phyloP scores from a whole-genome alignment of 129 eudicot species.

The Flaveria trinervia region DNA sequence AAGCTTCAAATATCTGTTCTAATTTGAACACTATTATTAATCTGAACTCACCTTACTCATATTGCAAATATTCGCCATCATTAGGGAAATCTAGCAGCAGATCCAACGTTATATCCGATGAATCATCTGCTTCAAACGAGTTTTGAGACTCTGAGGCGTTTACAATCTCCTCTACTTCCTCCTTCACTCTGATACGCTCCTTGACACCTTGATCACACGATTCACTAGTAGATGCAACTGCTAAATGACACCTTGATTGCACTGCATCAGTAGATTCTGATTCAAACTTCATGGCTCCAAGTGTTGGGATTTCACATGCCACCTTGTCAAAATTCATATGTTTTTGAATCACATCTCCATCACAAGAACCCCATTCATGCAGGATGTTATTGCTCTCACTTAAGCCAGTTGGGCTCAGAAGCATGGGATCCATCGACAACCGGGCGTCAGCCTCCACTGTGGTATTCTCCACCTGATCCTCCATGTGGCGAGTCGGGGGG shows the following conservation, averaged over 20 bases:
- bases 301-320: conserved; percentile 19
- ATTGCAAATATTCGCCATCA: conserved; percentile 48
- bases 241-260: conserved; percentile 28
- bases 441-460: conserved; percentile 35
- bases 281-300: conserved; percentile 35
- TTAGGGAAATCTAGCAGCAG: conserved; percentile 63
- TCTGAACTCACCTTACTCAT: conserved; percentile 32
- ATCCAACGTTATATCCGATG: conserved; percentile 55
- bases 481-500: conserved; percentile 41
- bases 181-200: conserved; percentile 32
- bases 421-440: conserved; percentile 39
- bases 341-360: conserved; percentile 56
- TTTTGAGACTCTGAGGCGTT: conserved; percentile 44
- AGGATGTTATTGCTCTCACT: conserved; percentile 45
- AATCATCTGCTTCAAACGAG: conserved; percentile 47
- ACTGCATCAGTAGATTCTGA: conserved; percentile 35
- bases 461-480: conserved; percentile 51
- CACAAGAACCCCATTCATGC: conserved; percentile 60
- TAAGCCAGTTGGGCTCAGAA: conserved; percentile 35
- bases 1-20: conserved; percentile 25
- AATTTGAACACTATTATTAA: conserved; percentile 18
- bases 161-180: conserved; percentile 35
- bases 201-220: conserved; percentile 27
- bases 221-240: conserved; percentile 27
- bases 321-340: conserved; percentile 30